Percentiles rank a stretch among this genome's conserved stretches.
phyloP scores from a whole-genome alignment of 179 eudicot genomes.

The Beta macrorhiza region DNA sequence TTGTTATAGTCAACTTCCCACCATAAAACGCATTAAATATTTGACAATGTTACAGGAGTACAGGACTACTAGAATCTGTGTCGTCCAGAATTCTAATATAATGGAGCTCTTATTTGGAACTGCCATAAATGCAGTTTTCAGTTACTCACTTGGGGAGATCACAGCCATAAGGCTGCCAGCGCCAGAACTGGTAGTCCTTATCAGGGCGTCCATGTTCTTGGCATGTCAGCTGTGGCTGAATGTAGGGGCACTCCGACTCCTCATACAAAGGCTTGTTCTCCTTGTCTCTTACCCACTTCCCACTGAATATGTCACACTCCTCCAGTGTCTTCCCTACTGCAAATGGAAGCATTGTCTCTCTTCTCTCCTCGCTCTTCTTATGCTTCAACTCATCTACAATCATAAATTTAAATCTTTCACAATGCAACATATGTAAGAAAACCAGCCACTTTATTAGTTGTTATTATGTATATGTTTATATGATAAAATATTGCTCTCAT shows the following conservation, averaged over 20 bases:
- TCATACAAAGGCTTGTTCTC: conserved; percentile 59
- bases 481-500: neutral
- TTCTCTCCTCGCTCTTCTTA: conserved; percentile 25
- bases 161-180: conserved; percentile 88
- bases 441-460: no score
- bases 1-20: neutral
- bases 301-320: conserved; percentile 68
- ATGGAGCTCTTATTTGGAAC: no score
- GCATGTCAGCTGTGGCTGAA: conserved; percentile 80
- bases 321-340: conserved; percentile 48
- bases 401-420: neutral
- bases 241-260: conserved; percentile 81
- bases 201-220: conserved; percentile 84
- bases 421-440: neutral
- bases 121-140: no score
- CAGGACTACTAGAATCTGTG: neutral
- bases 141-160: conserved; percentile 62
- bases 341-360: conserved; percentile 42
- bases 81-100: neutral
- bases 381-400: conserved; percentile 7
- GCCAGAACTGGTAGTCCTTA: conserved; percentile 63
- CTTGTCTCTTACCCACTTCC: conserved; percentile 76
- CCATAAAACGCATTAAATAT: no score
- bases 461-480: neutral
- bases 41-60: neutral